phyloP scores from a whole-genome alignment of 768 basidiomycete genomes.

The Neoboletus magnificus region DNA sequence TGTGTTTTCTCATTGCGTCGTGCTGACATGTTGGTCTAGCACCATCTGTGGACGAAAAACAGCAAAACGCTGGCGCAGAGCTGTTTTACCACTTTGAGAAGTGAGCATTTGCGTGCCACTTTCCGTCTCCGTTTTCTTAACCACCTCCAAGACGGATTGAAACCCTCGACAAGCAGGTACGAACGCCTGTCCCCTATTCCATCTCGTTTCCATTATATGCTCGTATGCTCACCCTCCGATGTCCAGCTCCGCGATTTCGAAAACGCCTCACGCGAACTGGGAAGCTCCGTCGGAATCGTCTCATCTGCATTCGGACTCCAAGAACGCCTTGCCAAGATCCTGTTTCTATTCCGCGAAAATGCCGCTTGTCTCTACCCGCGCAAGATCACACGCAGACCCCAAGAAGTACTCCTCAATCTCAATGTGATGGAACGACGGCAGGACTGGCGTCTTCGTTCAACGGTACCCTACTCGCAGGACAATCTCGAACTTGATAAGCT shows the following conservation, averaged over 20 bases:
- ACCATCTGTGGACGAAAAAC: slow-evolving; percentile 45
- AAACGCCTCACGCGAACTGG: slow-evolving; percentile 51
- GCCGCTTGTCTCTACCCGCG: slow-evolving; percentile 51
- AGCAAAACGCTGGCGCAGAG: slow-evolving; percentile 44
- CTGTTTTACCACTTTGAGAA: slow-evolving; percentile 44
- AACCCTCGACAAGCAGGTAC: slow-evolving; percentile 46
- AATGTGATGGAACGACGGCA: slow-evolving; percentile 29
- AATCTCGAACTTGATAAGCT: slow-evolving; percentile 46
- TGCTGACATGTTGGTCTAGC: slow-evolving; percentile 11
- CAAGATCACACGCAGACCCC: slow-evolving; percentile 37
- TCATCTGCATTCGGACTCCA: slow-evolving; percentile 50
- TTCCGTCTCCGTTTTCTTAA: neutral
- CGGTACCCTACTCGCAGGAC: slow-evolving; percentile 34
- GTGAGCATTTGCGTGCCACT: slow-evolving; percentile 23
- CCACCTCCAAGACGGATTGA: slow-evolving; percentile 37
- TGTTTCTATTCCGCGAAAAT: slow-evolving; percentile 52
- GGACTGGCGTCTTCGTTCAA: slow-evolving; percentile 34
- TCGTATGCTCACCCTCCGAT: neutral
- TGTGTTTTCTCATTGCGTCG: neutral
- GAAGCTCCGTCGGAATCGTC: slow-evolving; percentile 53
- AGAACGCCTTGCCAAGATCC: slow-evolving; percentile 46
- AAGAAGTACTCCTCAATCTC: slow-evolving; percentile 33
- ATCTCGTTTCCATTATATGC: neutral
- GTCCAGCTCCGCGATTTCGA: slow-evolving; percentile 51
- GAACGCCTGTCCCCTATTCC: neutral